Evolutionary conservation across 2,329 filamentous ascomycete genomes (phyloP).

Genomic region (Clarireedia paspali): DNA sequence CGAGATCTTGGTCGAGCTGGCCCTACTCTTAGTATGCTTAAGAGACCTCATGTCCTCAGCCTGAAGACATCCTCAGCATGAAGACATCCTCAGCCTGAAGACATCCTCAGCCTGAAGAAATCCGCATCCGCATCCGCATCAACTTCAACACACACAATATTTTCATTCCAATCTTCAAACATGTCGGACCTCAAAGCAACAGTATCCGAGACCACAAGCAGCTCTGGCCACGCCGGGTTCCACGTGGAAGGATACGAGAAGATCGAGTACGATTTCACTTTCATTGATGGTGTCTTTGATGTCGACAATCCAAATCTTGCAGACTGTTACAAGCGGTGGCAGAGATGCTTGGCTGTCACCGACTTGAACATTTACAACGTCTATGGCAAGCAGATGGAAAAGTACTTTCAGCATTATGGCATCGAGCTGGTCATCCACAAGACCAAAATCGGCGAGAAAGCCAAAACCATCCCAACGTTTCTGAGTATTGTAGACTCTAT

Average conservation of each 20-base stretch:
- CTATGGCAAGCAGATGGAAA: slow-evolving; percentile 58
- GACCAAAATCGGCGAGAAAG: slow-evolving; percentile 69
- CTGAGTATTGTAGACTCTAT: slow-evolving; percentile 65
- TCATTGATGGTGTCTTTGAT: slow-evolving; percentile 63
- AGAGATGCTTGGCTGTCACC: slow-evolving; percentile 59
- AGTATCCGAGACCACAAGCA: slow-evolving; percentile 50
- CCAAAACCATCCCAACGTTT: slow-evolving; percentile 64
- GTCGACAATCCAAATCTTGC: slow-evolving; percentile 52
- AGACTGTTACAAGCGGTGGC: slow-evolving; percentile 57
- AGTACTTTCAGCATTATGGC: slow-evolving; percentile 58
- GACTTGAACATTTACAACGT: slow-evolving; percentile 64
- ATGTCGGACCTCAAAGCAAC: slow-evolving; percentile 67
- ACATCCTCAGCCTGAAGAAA: neutral
- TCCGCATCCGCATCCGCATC: too few species aligned
- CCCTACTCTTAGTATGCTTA: neutral
- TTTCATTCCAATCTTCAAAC: slow-evolving; percentile 18
- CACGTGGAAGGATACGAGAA: slow-evolving; percentile 68
- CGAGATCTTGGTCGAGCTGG: too few species aligned
- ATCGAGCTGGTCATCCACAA: slow-evolving; percentile 59
- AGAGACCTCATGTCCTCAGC: neutral
- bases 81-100: neutral
- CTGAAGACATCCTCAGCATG: neutral
- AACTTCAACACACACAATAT: neutral
- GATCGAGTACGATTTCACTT: slow-evolving; percentile 69
- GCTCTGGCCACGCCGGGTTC: slow-evolving; percentile 42